phyloP scores from a whole-genome alignment of 495 filamentous ascomycete genomes.

The Cercophora scortea region DNA sequence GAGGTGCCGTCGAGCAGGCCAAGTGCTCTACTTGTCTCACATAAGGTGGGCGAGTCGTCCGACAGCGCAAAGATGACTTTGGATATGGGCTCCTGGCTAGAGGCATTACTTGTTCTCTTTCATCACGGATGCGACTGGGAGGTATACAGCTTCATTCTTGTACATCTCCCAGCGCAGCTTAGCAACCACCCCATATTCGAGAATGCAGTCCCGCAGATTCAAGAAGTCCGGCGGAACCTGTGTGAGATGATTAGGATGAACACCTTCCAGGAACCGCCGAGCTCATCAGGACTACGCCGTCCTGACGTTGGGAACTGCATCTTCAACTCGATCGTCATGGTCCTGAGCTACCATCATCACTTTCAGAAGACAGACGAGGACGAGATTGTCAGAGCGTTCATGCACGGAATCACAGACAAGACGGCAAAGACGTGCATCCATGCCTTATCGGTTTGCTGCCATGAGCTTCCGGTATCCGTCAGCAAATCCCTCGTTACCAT shows the following conservation, averaged over 20 bases:
- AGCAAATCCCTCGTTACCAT: slow-evolving; percentile 75
- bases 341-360: slow-evolving; percentile 78
- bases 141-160: slow-evolving; percentile 81
- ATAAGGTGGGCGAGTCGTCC: slow-evolving; percentile 8
- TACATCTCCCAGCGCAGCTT: slow-evolving; percentile 80
- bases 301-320: slow-evolving; percentile 83
- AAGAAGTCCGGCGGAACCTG: slow-evolving; percentile 64
- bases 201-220: slow-evolving; percentile 62
- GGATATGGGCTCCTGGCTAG: slow-evolving; percentile 67
- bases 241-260: slow-evolving; percentile 74
- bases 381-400: slow-evolving; percentile 77
- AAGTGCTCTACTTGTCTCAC: slow-evolving; percentile 35
- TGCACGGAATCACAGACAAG: slow-evolving; percentile 74
- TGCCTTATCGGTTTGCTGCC: slow-evolving; percentile 85
- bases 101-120: slow-evolving; percentile 63
- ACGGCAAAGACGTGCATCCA: slow-evolving; percentile 89
- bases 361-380: slow-evolving; percentile 83
- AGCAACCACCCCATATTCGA: slow-evolving; percentile 82
- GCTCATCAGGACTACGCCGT: slow-evolving; percentile 67
- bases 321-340: slow-evolving; percentile 73
- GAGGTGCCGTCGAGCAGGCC: slow-evolving; percentile 32
- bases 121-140: slow-evolving; percentile 84
- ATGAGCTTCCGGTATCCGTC: slow-evolving; percentile 79
- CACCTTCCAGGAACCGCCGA: slow-evolving; percentile 68
- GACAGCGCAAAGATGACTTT: slow-evolving; percentile 33